phyloP scores from a whole-genome alignment of 192 early-diverging fungal genomes.

The Piromyces finnis region DNA sequence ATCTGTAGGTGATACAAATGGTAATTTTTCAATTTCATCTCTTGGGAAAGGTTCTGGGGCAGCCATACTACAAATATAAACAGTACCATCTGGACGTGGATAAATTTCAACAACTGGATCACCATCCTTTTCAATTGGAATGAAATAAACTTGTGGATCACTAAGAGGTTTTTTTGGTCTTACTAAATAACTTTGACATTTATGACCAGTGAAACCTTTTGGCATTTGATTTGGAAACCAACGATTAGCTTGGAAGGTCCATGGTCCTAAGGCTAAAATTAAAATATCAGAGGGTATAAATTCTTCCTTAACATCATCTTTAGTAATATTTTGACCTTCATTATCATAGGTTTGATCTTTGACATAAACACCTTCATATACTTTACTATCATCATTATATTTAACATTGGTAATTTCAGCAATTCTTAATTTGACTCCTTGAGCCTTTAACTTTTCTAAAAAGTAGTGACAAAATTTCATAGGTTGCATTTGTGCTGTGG shows the following conservation, averaged over 20 bases:
- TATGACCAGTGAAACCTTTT: neutral
- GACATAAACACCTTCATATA: neutral
- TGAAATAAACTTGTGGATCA: neutral
- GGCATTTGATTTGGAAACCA: conserved; percentile 2
- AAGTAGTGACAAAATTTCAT: neutral
- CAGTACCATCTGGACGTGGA: conserved; percentile 23
- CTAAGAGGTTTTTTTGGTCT: neutral
- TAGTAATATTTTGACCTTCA: neutral
- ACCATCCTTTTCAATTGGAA: neutral
- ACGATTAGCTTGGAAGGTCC: conserved; percentile 9
- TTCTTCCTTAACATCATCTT: neutral
- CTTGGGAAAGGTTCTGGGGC: conserved; percentile 11
- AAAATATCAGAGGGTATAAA: conserved; percentile 9
- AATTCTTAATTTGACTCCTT: neutral
- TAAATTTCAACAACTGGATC: conserved; percentile 14
- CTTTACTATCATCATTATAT: neutral
- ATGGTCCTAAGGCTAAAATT: conserved; percentile 22
- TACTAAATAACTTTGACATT: neutral
- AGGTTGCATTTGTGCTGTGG: neutral
- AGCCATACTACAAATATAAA: conserved; percentile 18
- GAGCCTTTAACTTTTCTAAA: neutral
- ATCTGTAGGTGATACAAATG: neutral
- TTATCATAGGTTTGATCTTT: neutral
- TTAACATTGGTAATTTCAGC: neutral
- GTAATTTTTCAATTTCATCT: conserved; percentile 4